Conservation (phyloP, 768 basidiomycete genomes). For the Amanita pallidorosea region DNA sequence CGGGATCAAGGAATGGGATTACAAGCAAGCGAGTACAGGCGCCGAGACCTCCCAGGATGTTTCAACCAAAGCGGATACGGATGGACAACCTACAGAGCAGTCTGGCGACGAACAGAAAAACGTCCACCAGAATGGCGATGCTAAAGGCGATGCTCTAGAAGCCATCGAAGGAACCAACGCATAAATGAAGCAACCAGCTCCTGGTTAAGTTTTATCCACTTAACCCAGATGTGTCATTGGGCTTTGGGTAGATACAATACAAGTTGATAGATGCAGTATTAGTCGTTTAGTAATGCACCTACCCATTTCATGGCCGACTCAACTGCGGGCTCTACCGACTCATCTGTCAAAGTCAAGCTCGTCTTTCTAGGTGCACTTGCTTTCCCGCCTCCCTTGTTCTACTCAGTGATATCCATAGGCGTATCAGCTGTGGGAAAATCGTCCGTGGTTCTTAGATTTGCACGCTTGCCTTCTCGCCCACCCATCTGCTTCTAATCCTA, state of each 20-base stretch:
- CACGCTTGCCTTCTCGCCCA: slow-evolving; percentile 20
- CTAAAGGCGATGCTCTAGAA: slow-evolving; percentile 12
- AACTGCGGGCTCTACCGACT: slow-evolving; percentile 67
- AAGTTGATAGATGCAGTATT: no score
- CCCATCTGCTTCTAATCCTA: slow-evolving; percentile 7
- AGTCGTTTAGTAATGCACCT: no score
- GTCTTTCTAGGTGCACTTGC: slow-evolving; percentile 70
- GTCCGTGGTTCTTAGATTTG: slow-evolving; percentile 95
- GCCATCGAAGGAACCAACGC: neutral
- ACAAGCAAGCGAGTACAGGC: slow-evolving; percentile 28
- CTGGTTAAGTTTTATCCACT: neutral
- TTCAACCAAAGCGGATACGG: neutral
- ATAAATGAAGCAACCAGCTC: slow-evolving; percentile 31
- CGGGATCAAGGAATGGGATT: slow-evolving; percentile 73
- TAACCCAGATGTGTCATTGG: no score
- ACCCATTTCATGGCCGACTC: slow-evolving; percentile 57
- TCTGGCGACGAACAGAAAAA: slow-evolving; percentile 1
- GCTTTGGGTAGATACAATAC: no score
- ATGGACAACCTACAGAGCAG: neutral
- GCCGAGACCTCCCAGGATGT: neutral
- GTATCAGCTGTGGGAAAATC: slow-evolving; percentile 99
- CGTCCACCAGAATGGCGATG: neutral
- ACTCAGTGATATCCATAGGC: slow-evolving; percentile 35
- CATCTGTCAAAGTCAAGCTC: slow-evolving; percentile 95
- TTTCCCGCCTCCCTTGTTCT: slow-evolving; percentile 1